Evolutionary conservation across 352 stramenopile genomes (phyloP), one percentile per base, ranked within the genome.

Genomic region (Globisporangium middletonii): DNA sequence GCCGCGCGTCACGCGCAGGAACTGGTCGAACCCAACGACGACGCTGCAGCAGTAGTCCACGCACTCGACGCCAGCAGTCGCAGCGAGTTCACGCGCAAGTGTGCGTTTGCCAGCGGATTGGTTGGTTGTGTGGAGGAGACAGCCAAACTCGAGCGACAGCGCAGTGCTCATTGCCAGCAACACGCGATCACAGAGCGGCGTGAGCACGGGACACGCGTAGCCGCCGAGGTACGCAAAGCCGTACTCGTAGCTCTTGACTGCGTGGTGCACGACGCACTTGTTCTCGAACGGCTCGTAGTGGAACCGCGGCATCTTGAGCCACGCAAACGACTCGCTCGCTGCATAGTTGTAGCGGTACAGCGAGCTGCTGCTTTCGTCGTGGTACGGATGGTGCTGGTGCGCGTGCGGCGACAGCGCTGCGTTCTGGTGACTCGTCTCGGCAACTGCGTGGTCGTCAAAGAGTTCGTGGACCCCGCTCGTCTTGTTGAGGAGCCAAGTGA

Each of bases 161-260:
- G 78, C 75, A 1, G 68, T 62, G 43, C 75, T 88, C 59, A 90
- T 77, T 2, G 67, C 72, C 3, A 88, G 41, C 18, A 90, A 41
- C 2, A 77, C 72, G 28, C 76, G 76, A 41, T 85, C 78, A 43
- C 76, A 86, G 9, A 90, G 46, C 42, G 80, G 78, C 56, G 70
- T 88, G 19, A 90, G 44, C 4, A 88, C 71, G 15, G 70, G 64
- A 50, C 58, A 63, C 3, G 58, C 41, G 48, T 84, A 79, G 23
- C 64, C 66, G 4, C 78, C 72, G 0, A 86, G 51, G 35, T 85
- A 90, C 4, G 74, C 75, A 41, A 79, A 87, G 16, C 77, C 76
- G 56, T 86, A 90, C 50, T 85, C 72, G 50, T 73, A 85, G 0
- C 67, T 77, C 59, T 82, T 88, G 1, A 86, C 67, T 37, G 69